Base-by-base conservation (phyloP, 192 early-diverging fungal species). In the Irineochytrium annulatum region DNA sequence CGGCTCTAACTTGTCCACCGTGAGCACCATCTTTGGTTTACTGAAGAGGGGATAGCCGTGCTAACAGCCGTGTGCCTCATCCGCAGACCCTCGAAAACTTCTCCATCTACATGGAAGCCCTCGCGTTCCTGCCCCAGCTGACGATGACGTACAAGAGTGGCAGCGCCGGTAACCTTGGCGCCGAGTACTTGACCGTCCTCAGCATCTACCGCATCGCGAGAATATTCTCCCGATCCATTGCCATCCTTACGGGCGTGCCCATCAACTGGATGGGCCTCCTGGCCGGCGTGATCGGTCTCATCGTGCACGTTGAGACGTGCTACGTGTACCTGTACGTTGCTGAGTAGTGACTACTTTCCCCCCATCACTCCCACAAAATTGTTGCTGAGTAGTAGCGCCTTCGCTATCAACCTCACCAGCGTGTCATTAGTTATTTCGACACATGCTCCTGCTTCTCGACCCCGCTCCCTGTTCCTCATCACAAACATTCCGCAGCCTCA, bases 71-170 rank as follows among this genome's bases (percentile, higher is more conserved):
- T 22, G 5, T 41, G 8, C n/a, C n/a, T n/a, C n/a, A n/a, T 41
- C 37, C 37, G 17, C 24, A 49, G 46, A 49, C 26, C 24, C 24
- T 49, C 6, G 24, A 24, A 8, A 6, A 20, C 46, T 49, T 49
- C 22, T 49, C 46, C 46, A 49, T 49, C 17, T 49, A 49, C 46
- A 20, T 49, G 11, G 46, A 49, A 49, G 13, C 46, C 46, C 6
- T 49, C 46, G 46, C 46, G 17, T 22, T 49, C 46, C 11, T 49
- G 13, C 46, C 46, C 22, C 46, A 49, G 24, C 46, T 49, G 17
- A 49, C 46, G 11, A 22, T 49, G 6, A 49, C 46, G 24, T 49
- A 24, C 6, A 8, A 8, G 26, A 49, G 17, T 6, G 5, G 24
- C 17, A 20, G 13, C 46, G 26, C 13, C 17, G 46, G 46, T 8